Evolutionary conservation across 2,329 filamentous ascomycete genomes (phyloP), one percentile per base, ranked within the genome.

Genomic region (Pseudogymnoascus sp.): DNA sequence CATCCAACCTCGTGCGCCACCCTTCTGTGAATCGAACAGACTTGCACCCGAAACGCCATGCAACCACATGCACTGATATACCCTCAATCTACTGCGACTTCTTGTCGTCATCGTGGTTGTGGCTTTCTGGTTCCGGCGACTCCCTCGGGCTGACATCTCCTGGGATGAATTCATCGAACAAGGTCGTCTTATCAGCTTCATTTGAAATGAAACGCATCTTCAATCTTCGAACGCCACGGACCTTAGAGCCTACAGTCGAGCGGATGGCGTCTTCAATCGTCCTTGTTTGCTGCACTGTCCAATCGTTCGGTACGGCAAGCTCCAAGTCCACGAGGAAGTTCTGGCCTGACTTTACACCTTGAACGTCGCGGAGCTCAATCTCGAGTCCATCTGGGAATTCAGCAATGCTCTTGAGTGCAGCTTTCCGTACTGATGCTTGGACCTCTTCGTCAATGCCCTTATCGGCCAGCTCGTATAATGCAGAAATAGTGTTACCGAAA

Each of bases 251-350:
- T 27, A 97, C 82, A 62, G 81, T 81, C 48, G 86, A 81, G 64
- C 94, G 84, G 36, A 97, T 81, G 2, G 80, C 77, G 36, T 88
- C 83, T 74, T 99, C 94, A 12, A 96, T 79, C 13, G 81, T 77
- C 37, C 84, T 80, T 6, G 87, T 83, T 61, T 88, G 83, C 60
- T 86, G 83, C 5, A 99, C 78, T 0, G 88, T 88, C 88, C 89
- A 96, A 35, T 79, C 77, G 21, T 81, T 82, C 0, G 93, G 91
- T 13, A 95, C 89, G 1, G 85, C 88, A 64, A 97, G 76, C 73
- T 96, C 92, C 6, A 99, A 74, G 69, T 97, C 94, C 68, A 97
- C 87, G 31, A 97, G 80, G 73, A 95, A 97, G 77, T 97, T 99
- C 74, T 97, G 94, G 31, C 94, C 94, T 3, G 91, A 94, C 77